These are phyloP conservation scores for Peziza echinospora DNA, from an alignment of 495 filamentous ascomycete species.

Conservation along the genomic window DNA sequence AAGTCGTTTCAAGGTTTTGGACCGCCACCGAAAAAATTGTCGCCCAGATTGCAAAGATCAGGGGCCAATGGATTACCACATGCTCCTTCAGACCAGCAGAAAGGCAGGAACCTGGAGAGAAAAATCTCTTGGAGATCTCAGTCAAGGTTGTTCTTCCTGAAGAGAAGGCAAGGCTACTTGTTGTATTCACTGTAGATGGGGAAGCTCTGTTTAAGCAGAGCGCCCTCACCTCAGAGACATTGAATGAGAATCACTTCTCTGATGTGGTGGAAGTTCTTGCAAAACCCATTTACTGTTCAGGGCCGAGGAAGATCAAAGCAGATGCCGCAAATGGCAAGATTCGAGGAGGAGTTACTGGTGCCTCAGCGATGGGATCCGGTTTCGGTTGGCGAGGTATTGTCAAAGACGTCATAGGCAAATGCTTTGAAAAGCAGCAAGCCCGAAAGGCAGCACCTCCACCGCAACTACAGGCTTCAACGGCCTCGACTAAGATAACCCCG, in stretches of 20 bases:
- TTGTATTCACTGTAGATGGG: background rate
- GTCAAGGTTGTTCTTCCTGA: background rate
- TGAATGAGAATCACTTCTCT: conserved; percentile 35
- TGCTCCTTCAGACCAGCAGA: background rate
- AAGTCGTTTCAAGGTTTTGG: background rate
- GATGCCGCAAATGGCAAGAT: conserved; percentile 43
- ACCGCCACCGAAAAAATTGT: background rate
- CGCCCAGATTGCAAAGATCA: background rate
- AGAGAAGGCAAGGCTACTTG: background rate
- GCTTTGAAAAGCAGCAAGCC: too few species aligned
- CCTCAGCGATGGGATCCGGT: background rate
- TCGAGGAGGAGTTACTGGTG: background rate
- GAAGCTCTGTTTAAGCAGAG: background rate
- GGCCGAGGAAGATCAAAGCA: conserved; percentile 22
- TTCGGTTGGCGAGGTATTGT: conserved; percentile 2
- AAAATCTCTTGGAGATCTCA: background rate
- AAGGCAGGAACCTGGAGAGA: too few species aligned
- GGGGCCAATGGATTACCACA: background rate
- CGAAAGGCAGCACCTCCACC: too few species aligned
- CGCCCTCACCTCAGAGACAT: background rate
- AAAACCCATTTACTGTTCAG: conserved; percentile 22
- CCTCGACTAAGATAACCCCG: too few species aligned
- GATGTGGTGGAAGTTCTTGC: conserved; percentile 37
- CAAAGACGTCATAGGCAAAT: background rate
- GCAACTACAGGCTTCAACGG: too few species aligned